Base-by-base conservation (phyloP, 2,329 filamentous ascomycete species). In the Colletotrichum sp. region DNA sequence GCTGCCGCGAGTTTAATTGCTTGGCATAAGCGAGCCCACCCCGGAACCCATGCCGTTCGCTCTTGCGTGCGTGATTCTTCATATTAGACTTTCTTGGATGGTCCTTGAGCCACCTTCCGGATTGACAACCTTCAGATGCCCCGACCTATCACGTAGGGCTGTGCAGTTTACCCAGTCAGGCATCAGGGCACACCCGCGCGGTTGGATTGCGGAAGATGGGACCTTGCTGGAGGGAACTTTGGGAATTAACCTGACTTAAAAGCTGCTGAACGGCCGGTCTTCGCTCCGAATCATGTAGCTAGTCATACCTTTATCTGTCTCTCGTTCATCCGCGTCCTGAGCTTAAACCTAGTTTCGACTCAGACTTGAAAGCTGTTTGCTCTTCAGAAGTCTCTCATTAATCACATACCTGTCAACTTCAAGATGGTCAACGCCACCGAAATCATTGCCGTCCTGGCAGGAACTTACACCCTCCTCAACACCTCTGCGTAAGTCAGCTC, bases 381-480 rank as follows among this genome's bases (percentile, higher is more conserved):
- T 21, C 7, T 16, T 64, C 21, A 0, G 4, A 6, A 43, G 8
- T 21, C 21, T 28, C 3, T 64, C 28, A 26, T 43, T 64, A 34
- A 32, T 9, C 13, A n/a, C 9, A 28, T 21, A 26, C n/a, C 43
- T 21, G n/a, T 52, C 21, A 64, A 12, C 34, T 7, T 34, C 10
- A 75, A 36, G 4, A 77, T 77, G 76, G 72, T 75, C 63, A 77
- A 67, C 76, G 52, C 66, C 12, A 69, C 74, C n/a, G 71, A 76
- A 5, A 74, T 77, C 59, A 36, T 77, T 21, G 76, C 76, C 70
- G 52, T 66, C 7, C 32, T 77, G 76, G 76, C 76, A 13, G 76
- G 76, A 2, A 77, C 76, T 13, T 77, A 77, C 67, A 61, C 63
- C 9, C 76, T 77, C 12, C 70, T 77, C 18, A 77, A 77, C n/a